Base-by-base conservation (phyloP, 2,329 filamentous ascomycete species). In the Apiospora pterosperma region DNA sequence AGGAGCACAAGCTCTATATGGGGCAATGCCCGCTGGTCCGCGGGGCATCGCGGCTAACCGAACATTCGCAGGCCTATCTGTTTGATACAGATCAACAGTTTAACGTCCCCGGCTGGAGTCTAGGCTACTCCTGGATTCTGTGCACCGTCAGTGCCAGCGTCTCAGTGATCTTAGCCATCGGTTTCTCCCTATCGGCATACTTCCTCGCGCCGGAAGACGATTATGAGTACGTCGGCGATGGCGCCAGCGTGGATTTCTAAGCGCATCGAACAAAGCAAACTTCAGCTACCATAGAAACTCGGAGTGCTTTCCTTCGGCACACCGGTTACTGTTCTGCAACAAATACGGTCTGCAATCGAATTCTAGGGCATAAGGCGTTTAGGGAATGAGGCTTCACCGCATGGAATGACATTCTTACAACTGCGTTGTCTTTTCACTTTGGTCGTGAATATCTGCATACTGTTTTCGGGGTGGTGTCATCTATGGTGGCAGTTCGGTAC, bases 11-110 rank as follows among this genome's bases (percentile, higher is more conserved):
- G 4, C 21, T 23, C 19, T 38, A 11, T 16, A n/a, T 23, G 10
- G 19, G 48, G 48, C 8, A 31, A n/a, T 14, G n/a, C 4, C 34
- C n/a, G 28, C 28, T 55, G 28, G 28, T n/a, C 7, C 4, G 14
- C 6, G 36, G 14, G 14, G 19, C 19, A 25, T 28, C 7, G 21
- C 11, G 8, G 28, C 61, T 52, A 34, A 52, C 42, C 28, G 3
- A 52, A 52, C 41, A 28, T 31, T 14, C 12, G 7, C 44, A 97
- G 93, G 89, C 92, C 21, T 96, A 92, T 75, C 83, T 97, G 21
- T 94, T 88, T 76, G 90, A 97, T 69, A 84, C 95, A 73, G 92
- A 97, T 75, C 87, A 91, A 60, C 89, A 92, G 70, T 97, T 97
- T 76, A 88, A 90, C 72, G 84, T 90, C 21, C 85, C 86, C 0